Evolutionary conservation across 1,139 yeast species (phyloP).

Genomic region (Yamadazyma atmosphaerica): DNA sequence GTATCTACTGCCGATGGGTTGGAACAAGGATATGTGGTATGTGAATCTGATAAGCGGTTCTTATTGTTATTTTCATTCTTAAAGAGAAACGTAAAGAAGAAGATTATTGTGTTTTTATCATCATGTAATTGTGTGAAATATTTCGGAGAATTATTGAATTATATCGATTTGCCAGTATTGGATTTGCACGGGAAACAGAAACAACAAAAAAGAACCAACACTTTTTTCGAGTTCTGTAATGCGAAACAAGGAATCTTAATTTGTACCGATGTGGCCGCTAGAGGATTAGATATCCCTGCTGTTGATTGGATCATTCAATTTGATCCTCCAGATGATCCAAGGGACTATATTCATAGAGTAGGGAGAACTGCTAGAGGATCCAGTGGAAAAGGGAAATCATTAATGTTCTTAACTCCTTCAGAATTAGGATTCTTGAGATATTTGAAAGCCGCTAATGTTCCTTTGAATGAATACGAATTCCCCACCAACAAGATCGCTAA

Average conservation of each 20-base stretch:
- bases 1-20: constrained; percentile 93
- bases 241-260: constrained; percentile 91
- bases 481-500: constrained; percentile 92
- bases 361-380: constrained; percentile 99
- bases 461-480: constrained; percentile 94
- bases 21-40: constrained; percentile 97
- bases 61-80: constrained; percentile 86
- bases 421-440: constrained; percentile 94
- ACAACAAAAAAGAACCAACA: constrained; percentile 96
- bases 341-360: constrained; percentile 96
- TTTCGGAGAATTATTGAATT: constrained; percentile 90
- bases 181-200: constrained; percentile 98
- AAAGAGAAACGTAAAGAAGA: constrained; percentile 87
- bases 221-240: constrained; percentile 96
- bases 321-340: constrained; percentile 99
- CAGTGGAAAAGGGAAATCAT: constrained; percentile 84
- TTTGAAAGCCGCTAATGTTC: constrained; percentile 94
- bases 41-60: constrained; percentile 95
- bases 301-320: constrained; percentile 98
- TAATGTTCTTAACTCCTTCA: constrained; percentile 91
- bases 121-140: constrained; percentile 97
- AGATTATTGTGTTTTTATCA: constrained; percentile 89
- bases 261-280: constrained; percentile 97
- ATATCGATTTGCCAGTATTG: constrained; percentile 92
- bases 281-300: constrained; percentile 96